Base-by-base conservation (phyloP, 768 basidiomycete genomes). In the Pleurotus tuber-regium region DNA sequence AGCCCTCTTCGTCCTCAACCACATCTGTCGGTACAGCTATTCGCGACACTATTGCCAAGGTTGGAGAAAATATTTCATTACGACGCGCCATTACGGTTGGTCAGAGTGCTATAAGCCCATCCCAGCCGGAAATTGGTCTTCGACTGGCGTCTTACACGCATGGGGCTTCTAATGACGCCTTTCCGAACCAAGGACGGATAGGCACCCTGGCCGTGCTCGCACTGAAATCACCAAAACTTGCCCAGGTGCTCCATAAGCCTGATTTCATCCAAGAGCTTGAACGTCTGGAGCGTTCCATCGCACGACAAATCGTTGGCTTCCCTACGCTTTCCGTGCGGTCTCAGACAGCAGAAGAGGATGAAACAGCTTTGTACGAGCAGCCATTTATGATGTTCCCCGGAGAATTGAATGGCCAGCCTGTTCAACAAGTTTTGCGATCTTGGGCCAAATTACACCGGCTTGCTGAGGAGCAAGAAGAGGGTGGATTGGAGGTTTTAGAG, bases 251-350 rank as follows among this genome's bases (percentile, higher is more conserved):
- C 39, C 66, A 65, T 12, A 73, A 77, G 2, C 65, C 75, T 42
- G 62, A 62, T n/a, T 85, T 86, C 59, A 68, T 72, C 23, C 64
- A 70, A n/a, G 80, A 87, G 31, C 68, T 90, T 14, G 72, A 72
- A 26, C 74, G 76, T 36, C 72, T 96, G 11, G 83, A 88, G 57
- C 83, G 89, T 19, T 79, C 86, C 2, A 56, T 96, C n/a, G 87
- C 86, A 8, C 79, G 92, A 35, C 94, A 96, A 67, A 85, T 92
- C 44, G 83, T 84, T 18, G 94, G 92, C 2, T 86, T 94, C 62
- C 83, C 89, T 23, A 90, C 90, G 0, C 67, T 68, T 12, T 72
- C 70, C 0, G 70, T 92, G 16, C 66, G 61, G 23, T 57, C 65
- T 19, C 47, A 57, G n/a, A 35, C 63, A 5, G 63, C 61, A 30